Conservation (phyloP, 148 eudicot genomes). For the Dysphania ambrosioides region DNA sequence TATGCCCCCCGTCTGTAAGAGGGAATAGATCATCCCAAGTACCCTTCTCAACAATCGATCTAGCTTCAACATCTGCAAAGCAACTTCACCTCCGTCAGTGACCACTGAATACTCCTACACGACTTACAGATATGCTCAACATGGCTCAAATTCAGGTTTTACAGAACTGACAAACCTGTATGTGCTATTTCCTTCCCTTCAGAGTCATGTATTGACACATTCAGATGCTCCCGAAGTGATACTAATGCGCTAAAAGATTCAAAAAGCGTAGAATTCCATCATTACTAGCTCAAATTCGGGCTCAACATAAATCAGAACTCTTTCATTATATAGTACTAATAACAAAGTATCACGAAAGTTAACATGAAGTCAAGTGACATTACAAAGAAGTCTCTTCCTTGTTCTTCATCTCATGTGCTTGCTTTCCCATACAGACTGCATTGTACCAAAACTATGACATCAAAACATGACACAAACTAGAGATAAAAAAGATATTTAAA, state of each 20-base stretch:
- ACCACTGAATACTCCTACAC: slow-evolving; percentile 6
- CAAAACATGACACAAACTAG: background rate
- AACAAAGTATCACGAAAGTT: background rate
- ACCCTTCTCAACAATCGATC: slow-evolving; percentile 72
- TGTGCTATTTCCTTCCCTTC: slow-evolving; percentile 70
- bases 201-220: slow-evolving; percentile 50
- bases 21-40: slow-evolving; percentile 70
- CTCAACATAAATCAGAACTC: no score
- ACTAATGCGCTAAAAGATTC: slow-evolving; percentile 52
- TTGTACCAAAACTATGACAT: slow-evolving; percentile 14
- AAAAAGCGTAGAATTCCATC: slow-evolving; percentile 8
- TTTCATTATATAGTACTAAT: background rate
- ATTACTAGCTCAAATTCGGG: slow-evolving; percentile 3
- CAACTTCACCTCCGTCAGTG: slow-evolving; percentile 19
- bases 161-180: slow-evolving; percentile 40
- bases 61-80: slow-evolving; percentile 50
- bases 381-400: slow-evolving; percentile 77
- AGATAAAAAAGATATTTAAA: slow-evolving; percentile 1
- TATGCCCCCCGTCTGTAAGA: slow-evolving; percentile 67
- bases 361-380: slow-evolving; percentile 26
- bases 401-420: slow-evolving; percentile 45
- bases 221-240: slow-evolving; percentile 59
- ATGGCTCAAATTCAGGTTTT: background rate
- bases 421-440: slow-evolving; percentile 91
- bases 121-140: no score